phyloP scores from a whole-genome alignment of 106 monocot species.

The Triglochin maritima region DNA sequence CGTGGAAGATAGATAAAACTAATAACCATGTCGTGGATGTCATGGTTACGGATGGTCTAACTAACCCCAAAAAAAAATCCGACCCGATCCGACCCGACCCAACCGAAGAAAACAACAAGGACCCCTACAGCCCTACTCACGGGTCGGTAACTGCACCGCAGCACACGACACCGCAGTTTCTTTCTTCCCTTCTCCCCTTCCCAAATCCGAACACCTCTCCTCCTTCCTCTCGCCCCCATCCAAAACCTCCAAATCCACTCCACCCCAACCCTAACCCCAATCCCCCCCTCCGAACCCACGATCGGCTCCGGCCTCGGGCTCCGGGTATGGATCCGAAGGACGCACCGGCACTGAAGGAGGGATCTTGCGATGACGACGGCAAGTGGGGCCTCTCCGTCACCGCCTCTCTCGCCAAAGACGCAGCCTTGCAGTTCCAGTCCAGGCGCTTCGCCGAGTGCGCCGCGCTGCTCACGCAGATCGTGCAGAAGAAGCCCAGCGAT shows the following conservation, averaged over 20 bases:
- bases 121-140: not conserved
- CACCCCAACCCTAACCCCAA: not conserved
- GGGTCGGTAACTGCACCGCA: not conserved
- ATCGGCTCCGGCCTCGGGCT: not conserved
- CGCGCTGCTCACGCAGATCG: conserved; percentile 25
- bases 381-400: conserved; percentile 29
- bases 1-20: too few relatives aligned
- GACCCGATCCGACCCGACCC: too few relatives aligned
- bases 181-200: not conserved
- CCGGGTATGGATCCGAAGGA: conserved; percentile 37
- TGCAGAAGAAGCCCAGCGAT: conserved; percentile 35
- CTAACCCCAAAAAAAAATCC: too few relatives aligned
- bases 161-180: not conserved
- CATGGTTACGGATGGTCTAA: too few relatives aligned
- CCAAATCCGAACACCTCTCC: not conserved
- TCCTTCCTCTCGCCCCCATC: not conserved
- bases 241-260: not conserved
- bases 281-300: not conserved
- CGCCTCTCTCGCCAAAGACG: conserved; percentile 38
- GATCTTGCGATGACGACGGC: conserved; percentile 17
- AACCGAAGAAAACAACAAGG: too few relatives aligned
- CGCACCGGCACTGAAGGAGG: conserved; percentile 19
- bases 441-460: conserved; percentile 33
- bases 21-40: too few relatives aligned
- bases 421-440: conserved; percentile 25